These are phyloP conservation scores for Fistulifera pelliculosa DNA, from an alignment of 108 stramenopile species.

Conservation along the genomic window DNA sequence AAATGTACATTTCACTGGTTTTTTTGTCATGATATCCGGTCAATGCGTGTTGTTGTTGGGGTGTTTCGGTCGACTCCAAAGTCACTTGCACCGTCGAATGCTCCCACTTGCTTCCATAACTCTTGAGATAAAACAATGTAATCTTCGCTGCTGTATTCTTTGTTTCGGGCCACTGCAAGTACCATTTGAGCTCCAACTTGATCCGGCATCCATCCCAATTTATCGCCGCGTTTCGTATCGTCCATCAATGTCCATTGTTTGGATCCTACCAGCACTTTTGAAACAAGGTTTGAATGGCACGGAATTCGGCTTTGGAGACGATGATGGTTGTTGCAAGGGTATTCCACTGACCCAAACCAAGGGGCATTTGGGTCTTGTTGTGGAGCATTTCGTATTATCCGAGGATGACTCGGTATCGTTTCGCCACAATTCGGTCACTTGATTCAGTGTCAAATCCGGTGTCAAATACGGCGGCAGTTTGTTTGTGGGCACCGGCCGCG, in stretches of 20 bases:
- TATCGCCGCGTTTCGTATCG: conserved; percentile 25
- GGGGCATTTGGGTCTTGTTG: no score
- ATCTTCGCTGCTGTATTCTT: conserved; percentile 38
- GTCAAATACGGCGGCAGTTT: conserved; percentile 49
- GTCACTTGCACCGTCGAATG: conserved; percentile 22
- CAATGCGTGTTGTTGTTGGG: not conserved
- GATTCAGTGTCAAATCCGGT: conserved; percentile 41
- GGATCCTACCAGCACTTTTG: not conserved
- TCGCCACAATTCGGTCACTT: conserved; percentile 47
- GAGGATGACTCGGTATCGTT: not conserved
- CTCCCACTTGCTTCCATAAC: conserved; percentile 74
- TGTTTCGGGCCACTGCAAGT: conserved; percentile 16
- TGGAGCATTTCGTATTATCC: conserved; percentile 31
- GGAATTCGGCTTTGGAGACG: conserved; percentile 16
- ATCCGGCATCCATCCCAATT: conserved; percentile 42
- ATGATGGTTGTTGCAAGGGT: conserved; percentile 26
- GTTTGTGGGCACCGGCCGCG: conserved; percentile 35
- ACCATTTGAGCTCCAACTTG: conserved; percentile 4
- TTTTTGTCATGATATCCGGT: conserved; percentile 56
- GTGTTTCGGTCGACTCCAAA: not conserved
- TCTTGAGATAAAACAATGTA: conserved; percentile 65
- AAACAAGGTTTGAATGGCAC: conserved; percentile 26
- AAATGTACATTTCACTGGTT: conserved; percentile 63
- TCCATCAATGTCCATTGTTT: conserved; percentile 39
- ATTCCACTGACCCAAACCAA: conserved; percentile 59